Evolutionary conservation across 257 asterid genomes (phyloP).

Genomic region (Capsicum baccatum): DNA sequence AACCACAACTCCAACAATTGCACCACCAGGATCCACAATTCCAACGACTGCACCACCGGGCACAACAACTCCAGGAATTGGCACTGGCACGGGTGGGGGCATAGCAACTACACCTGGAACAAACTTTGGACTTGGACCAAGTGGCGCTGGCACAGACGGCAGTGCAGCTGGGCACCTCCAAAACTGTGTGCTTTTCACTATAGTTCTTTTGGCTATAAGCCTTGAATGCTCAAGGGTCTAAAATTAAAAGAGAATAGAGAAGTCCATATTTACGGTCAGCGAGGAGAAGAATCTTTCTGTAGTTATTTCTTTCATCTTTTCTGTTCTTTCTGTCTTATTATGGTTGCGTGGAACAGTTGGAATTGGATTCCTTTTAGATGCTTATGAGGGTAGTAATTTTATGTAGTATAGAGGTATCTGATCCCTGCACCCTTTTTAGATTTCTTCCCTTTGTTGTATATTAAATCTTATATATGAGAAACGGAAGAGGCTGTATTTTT

Average conservation of each 20-base stretch:
- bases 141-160: background rate
- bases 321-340: slow-evolving; percentile 3
- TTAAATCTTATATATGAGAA: background rate
- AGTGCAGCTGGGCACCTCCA: background rate
- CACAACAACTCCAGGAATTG: slow-evolving; percentile 5
- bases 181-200: background rate
- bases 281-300: slow-evolving; percentile 22
- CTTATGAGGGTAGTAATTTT: background rate
- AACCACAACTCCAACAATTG: slow-evolving; percentile 29
- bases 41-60: slow-evolving; percentile 39
- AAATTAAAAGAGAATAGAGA: background rate
- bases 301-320: slow-evolving; percentile 18
- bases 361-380: slow-evolving; percentile 20
- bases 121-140: slow-evolving; percentile 30
- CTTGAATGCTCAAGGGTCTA: slow-evolving; percentile 3
- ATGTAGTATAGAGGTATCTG: slow-evolving; percentile 25
- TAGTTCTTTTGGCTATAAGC: slow-evolving; percentile 16
- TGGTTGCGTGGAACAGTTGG: slow-evolving; percentile 10
- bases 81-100: slow-evolving; percentile 20
- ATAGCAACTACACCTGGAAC: slow-evolving; percentile 7
- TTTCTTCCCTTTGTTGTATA: background rate
- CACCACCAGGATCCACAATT: slow-evolving; percentile 34
- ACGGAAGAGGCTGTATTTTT: background rate
- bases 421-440: slow-evolving; percentile 25
- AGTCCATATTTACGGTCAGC: slow-evolving; percentile 20